Base-by-base conservation (phyloP, 2,329 filamentous ascomycete genomes). In the Paracorniculantispora psalliotae region DNA sequence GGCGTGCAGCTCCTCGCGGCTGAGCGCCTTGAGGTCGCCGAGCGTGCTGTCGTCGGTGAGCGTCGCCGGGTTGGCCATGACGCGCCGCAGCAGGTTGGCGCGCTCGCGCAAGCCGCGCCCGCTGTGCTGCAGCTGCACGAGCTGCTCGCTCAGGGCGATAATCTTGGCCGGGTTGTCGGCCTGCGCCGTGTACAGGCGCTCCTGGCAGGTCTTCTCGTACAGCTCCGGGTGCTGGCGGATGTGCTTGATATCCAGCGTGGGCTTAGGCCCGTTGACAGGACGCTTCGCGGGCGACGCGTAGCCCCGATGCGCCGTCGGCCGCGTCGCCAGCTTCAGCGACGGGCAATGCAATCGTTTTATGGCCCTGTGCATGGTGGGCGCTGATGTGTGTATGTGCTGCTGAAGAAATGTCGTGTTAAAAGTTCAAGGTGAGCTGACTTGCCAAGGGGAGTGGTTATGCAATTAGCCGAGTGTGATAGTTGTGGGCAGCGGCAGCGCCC, bases 151-250 rank as follows among this genome's bases (percentile, higher is more conserved):
- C 9, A 88, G 74, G 9, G 71, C 71, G 56, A 77, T 74, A 65
- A 89, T 89, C 57, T 75, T 80, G 9, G 74, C 71, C 0, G 86
- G 84, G 65, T 85, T 79, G 15, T 72, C 67, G 39, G 81, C 76
- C 63, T 84, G 81, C 26, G 72, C 65, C 60, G 71, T 79, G 75
- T 97, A 97, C 72, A 97, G 97, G 65, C 94, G 86, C 65, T 92
- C 87, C 61, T 88, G 71, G 74, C 91, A 96, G 69, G 96, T 97
- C 64, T 88, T 80, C 66, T 89, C 83, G 78, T 97, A 90, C 17
- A 96, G 81, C 15, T 87, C 84, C 17, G 89, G 85, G 73, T 96
- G 90, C 68, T 91, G 83, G 60, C 92, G 92, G 71, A 99, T 96
- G 75, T 94, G 88, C 72, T 91, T 93, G 70, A 96, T 82, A 76